Evolutionary conservation across 2,329 filamentous ascomycete species (phyloP), one percentile per base, ranked within the genome.

Genomic region (Daldinia sp.): DNA sequence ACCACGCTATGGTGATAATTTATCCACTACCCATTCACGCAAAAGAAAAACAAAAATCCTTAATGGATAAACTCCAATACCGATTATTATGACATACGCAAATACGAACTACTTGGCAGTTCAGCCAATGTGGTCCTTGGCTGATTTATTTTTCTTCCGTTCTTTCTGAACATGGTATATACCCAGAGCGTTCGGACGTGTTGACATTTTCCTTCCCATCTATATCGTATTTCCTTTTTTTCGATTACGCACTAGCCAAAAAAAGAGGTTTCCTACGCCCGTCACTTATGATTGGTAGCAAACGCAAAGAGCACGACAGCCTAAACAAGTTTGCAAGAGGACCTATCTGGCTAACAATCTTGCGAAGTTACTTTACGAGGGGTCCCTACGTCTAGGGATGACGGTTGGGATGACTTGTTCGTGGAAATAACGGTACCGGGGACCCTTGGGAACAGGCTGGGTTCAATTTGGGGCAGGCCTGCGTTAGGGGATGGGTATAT

Each of bases 81-180:
- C 60, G 55, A 59, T 68, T 26, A 59, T 12, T 30, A 35, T 46
- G 12, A 54, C n/a, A 63, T 58, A 63, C 53, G 57, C 23, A 44
- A 44, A 57, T 51, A 44, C 18, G 28, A 59, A 48, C 42, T 18
- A 23, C 35, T 57, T 13, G 41, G 60, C 39, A 55, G n/a, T 28
- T 41, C 3, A 39, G 55, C 39, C 23, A 37, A 23, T 30, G 13
- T 41, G 44, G 33, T 67, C 18, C 53, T 44, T 9, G 15, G n/a
- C 61, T 13, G n/a, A n/a, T 69, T 64, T 66, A 18, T 61, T 68
- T 69, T 18, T 48, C 50, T 65, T 30, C 68, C 69, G 65, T 55
- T 71, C 67, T 67, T 70, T 70, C 58, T 50, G 65, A 70, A 56
- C 15, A 59, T 71, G 59, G 63, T 62, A 71, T 74, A 72, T 75